Conservation (phyloP, 306 rosid species). For the Cucumis melo region DNA sequence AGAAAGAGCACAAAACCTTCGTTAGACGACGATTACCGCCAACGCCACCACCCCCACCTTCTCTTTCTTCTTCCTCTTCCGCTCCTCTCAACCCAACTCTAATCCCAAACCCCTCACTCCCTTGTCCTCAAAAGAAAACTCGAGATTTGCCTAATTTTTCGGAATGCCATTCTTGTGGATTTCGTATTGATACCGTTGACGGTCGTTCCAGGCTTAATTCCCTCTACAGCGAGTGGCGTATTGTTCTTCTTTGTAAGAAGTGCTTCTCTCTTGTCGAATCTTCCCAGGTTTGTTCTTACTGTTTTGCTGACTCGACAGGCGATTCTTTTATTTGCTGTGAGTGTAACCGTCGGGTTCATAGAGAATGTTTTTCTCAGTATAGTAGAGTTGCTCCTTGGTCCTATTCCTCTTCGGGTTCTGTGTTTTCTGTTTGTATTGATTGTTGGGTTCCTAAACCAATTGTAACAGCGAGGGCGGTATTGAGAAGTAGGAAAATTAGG, state of each 20-base stretch:
- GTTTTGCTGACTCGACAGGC: conserved; percentile 24
- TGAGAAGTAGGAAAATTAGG: conserved; percentile 11
- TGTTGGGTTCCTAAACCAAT: conserved; percentile 61
- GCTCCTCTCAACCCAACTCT: neutral
- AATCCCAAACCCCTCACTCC: neutral
- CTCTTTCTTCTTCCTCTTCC: conserved; percentile 2
- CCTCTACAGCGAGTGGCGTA: conserved; percentile 70
- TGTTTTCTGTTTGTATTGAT: conserved; percentile 44
- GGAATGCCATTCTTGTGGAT: conserved; percentile 61
- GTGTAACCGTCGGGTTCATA: conserved; percentile 45
- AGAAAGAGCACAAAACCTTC: conserved; percentile 7
- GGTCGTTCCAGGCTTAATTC: conserved; percentile 41
- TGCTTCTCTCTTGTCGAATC: conserved; percentile 41
- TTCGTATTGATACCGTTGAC: conserved; percentile 36
- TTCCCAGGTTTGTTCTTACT: conserved; percentile 56
- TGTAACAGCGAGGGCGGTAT: conserved; percentile 19
- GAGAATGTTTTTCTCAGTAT: conserved; percentile 23
- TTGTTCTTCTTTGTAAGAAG: conserved; percentile 61
- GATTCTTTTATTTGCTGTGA: conserved; percentile 25
- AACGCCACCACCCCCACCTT: neutral
- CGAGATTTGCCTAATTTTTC: conserved; percentile 56
- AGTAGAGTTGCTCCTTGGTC: conserved; percentile 36
- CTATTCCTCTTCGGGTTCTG: conserved; percentile 23
- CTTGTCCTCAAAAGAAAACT: conserved; percentile 28
- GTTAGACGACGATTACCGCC: neutral